These are phyloP conservation scores for Candida sanyiensis DNA, from an alignment of 805 yeast species.

Conservation along the genomic window DNA sequence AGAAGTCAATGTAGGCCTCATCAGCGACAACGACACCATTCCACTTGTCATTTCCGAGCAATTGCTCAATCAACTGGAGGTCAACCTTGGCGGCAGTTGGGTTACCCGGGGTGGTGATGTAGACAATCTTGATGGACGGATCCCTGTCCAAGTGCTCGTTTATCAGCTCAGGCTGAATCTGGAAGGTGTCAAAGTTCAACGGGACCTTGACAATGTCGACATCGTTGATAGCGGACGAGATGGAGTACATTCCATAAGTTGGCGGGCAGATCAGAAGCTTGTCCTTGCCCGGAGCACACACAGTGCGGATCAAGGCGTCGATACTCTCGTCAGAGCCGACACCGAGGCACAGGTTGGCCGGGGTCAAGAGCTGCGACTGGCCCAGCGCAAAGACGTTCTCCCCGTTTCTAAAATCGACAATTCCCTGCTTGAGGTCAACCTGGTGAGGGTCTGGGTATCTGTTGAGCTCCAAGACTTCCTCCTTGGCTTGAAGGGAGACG, in stretches of 20 bases:
- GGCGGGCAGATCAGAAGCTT: constrained; percentile 88
- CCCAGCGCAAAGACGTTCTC: constrained; percentile 29
- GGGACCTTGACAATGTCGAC: constrained; percentile 74
- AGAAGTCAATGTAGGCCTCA: constrained; percentile 92
- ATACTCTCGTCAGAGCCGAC: constrained; percentile 97
- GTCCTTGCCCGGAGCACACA: constrained; percentile 77
- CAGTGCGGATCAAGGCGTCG: constrained; percentile 79
- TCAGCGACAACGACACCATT: constrained; percentile 81
- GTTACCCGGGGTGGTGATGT: constrained; percentile 93
- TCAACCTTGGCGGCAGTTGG: constrained; percentile 76
- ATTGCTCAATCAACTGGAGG: constrained; percentile 39
- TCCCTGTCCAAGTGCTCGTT: constrained; percentile 49
- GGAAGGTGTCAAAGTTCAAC: constrained; percentile 59
- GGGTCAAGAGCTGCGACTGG: constrained; percentile 32
- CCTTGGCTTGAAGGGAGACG: constrained; percentile 36
- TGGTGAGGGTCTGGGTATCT: constrained; percentile 98
- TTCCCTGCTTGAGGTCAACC: constrained; percentile 59
- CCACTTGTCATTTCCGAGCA: constrained; percentile 47
- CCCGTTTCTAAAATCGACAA: constrained; percentile 65
- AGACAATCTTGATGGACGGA: constrained; percentile 61
- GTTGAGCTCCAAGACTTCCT: constrained; percentile 55
- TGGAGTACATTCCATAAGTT: constrained; percentile 95
- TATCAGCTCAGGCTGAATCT: constrained; percentile 53
- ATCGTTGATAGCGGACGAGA: constrained; percentile 87
- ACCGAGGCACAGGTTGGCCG: constrained; percentile 80